phyloP scores from a whole-genome alignment of 257 asterid species.

The Przewalskia tangutica region DNA sequence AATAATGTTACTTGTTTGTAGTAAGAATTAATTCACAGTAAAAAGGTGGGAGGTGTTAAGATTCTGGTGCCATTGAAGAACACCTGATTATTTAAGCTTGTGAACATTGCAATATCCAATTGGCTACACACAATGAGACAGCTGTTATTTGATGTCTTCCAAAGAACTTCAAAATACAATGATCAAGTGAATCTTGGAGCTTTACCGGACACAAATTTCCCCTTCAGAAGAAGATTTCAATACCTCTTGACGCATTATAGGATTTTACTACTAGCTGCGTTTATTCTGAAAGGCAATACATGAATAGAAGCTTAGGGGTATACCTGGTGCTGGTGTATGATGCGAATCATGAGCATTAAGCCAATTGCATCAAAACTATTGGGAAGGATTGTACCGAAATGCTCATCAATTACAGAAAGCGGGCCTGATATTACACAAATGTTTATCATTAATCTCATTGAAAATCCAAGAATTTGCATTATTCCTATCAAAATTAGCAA shows the following conservation, averaged over 20 bases:
- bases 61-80: neutral
- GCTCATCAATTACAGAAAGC: slow-evolving; percentile 82
- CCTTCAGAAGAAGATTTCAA: neutral
- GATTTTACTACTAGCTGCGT: neutral
- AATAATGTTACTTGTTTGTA: neutral
- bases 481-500: neutral
- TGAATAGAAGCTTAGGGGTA: slow-evolving; percentile 6
- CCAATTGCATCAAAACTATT: slow-evolving; percentile 96
- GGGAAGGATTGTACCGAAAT: slow-evolving; percentile 68
- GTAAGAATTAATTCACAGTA: neutral
- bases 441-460: slow-evolving; percentile 7
- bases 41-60: neutral
- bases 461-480: slow-evolving; percentile 19
- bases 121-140: neutral
- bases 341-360: slow-evolving; percentile 96
- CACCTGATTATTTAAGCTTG: neutral
- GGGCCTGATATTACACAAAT: slow-evolving; percentile 51
- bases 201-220: neutral
- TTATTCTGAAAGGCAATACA: neutral
- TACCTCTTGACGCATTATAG: neutral
- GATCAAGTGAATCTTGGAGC: neutral
- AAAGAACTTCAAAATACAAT: neutral
- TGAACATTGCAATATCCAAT: neutral
- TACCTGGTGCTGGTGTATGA: slow-evolving; percentile 98
- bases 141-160: neutral